Conservation (phyloP, 2,329 filamentous ascomycete genomes). For the Phoma sp. region DNA sequence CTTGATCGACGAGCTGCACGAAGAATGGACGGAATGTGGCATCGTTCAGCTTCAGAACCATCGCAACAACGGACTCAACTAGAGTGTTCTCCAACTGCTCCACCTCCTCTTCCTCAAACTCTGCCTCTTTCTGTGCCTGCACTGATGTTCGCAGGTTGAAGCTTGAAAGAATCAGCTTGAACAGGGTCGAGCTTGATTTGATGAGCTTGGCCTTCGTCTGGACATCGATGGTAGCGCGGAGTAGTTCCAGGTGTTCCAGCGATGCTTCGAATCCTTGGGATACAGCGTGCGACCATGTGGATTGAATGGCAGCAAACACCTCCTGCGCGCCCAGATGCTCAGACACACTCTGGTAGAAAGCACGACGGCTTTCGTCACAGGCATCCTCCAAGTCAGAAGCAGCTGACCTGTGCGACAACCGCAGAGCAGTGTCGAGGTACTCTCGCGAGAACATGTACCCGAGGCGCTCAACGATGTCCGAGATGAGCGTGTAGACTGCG, state of each 20-base stretch:
- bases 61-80: constrained; percentile 78
- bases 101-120: constrained; percentile 58
- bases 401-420: constrained; percentile 74
- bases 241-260: constrained; percentile 72
- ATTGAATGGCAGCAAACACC: constrained; percentile 74
- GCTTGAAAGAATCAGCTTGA: constrained; percentile 62
- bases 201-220: constrained; percentile 79
- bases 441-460: constrained; percentile 86
- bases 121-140: constrained; percentile 46
- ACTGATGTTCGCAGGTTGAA: constrained; percentile 67
- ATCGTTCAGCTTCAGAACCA: constrained; percentile 97
- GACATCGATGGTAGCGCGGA: constrained; percentile 75
- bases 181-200: constrained; percentile 74
- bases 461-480: constrained; percentile 78
- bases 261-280: constrained; percentile 60
- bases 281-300: constrained; percentile 72
- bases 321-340: constrained; percentile 77
- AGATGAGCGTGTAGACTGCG: constrained; percentile 80
- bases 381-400: constrained; percentile 65
- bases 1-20: constrained; percentile 83
- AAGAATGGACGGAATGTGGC: constrained; percentile 92
- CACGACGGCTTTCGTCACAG: constrained; percentile 67
- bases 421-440: constrained; percentile 74
- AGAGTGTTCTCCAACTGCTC: constrained; percentile 67
- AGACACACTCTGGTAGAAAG: constrained; percentile 76